Base-by-base conservation (phyloP, 2,329 filamentous ascomycete species). In the Apiospora malaysiana region DNA sequence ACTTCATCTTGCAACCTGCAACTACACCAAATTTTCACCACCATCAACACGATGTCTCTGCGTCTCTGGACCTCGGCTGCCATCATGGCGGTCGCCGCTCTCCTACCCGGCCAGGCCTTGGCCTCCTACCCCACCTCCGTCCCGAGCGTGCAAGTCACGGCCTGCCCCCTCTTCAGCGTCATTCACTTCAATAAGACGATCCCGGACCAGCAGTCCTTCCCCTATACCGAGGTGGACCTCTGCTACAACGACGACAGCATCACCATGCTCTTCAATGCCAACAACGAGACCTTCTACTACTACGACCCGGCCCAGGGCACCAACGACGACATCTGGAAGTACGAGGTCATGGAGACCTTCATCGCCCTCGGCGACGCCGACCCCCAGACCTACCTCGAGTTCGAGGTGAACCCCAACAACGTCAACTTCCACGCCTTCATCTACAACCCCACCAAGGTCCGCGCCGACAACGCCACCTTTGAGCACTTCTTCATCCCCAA, bases 331-430 rank as follows among this genome's bases (percentile, higher is more conserved):
- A 83, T 87, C 68, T 87, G 82, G 79, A 74, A 81, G 69, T 87
- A 87, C 75, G 83, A 86, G 73, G 85, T 87, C 46, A 85, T 87
- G 82, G 85, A 87, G 74, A 81, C 82, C 14, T 87, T 87, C 74
- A 81, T 87, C 72, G 79, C 83, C 75, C 80, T 77, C 45, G 85
- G 85, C 69, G 82, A 78, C 71, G 79, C 81, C 49, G 83, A 86
- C 75, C 85, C 85, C 0, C 79, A 83, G 77, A 84, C 81, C 1
- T 87, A 87, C 74, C 79, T 87, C 71, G 85, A 87, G 77, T 85
- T 85, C 74, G 85, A 87, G 76, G 81, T 87, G 56, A 85, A 77
- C 75, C 85, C 85, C 68, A 84, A 85, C 79, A 87, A 87, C 71
- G 81, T 84, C 69, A 87, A 85, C 27, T 87, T 84, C 78, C 84